A percentile compares a stretch with the other conserved stretches of the same genome.
phyloP scores from a whole-genome alignment of 176 grass and related monocot species.

The Canna indica region DNA sequence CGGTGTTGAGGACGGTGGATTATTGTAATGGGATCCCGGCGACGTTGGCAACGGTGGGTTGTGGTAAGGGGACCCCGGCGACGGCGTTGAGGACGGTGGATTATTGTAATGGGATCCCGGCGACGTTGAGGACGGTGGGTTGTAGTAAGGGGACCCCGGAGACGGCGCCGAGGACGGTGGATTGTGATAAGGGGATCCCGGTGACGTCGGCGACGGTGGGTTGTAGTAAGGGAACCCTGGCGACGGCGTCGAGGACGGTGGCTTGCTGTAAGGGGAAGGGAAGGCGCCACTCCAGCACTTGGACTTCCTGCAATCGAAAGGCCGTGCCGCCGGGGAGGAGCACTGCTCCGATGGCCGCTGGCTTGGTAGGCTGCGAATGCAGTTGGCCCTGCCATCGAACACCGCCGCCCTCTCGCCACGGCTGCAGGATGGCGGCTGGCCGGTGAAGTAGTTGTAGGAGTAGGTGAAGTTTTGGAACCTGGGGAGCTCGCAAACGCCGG shows the following conservation, averaged over 20 bases:
- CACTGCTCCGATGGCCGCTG: conserved; percentile 44
- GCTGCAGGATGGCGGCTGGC: not conserved
- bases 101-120: not conserved
- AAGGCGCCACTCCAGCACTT: conserved; percentile 32
- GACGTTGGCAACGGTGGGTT: no score
- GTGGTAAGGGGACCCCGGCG: not conserved
- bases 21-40: no score
- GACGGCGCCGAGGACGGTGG: no score
- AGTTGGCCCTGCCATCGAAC: conserved; percentile 48
- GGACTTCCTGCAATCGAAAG: conserved; percentile 65
- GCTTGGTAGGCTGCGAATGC: conserved; percentile 34
- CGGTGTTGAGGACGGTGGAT: no score
- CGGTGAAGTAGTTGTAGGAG: conserved; percentile 4
- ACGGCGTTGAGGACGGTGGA: conserved; percentile 9
- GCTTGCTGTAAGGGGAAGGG: not conserved
- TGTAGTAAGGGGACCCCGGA: no score
- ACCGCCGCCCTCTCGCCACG: conserved; percentile 6
- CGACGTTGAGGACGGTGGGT: no score
- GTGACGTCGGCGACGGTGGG: no score
- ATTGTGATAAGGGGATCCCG: no score
- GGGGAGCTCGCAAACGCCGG: not conserved
- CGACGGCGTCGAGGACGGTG: conserved; percentile 10
- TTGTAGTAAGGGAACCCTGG: no score
- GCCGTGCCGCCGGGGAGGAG: conserved; percentile 26
- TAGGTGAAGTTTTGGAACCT: not conserved